These are phyloP conservation scores for Borovskyia barvae DNA, from an alignment of 208 protist species.

Conservation along the genomic window DNA sequence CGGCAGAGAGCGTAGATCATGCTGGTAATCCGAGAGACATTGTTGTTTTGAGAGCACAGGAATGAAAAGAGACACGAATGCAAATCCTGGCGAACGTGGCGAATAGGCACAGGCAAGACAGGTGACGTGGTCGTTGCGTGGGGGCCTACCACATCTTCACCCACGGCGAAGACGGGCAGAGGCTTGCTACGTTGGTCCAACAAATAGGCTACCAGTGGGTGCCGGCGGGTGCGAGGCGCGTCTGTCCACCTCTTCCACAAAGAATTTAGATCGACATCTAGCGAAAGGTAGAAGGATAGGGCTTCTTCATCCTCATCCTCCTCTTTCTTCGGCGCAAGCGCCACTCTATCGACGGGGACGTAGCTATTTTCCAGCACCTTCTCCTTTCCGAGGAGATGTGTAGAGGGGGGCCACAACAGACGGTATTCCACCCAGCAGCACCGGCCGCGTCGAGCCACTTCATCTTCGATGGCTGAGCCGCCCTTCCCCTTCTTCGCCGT, in stretches of 20 bases:
- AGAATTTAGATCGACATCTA: constrained; percentile 58
- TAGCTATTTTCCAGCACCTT: not conserved
- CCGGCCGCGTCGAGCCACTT: too few species aligned
- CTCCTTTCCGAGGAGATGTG: too few species aligned
- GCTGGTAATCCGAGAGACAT: constrained; percentile 63
- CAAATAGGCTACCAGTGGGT: constrained; percentile 55
- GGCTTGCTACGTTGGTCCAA: constrained; percentile 3
- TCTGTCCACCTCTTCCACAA: constrained; percentile 60
- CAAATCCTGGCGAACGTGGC: constrained; percentile 63
- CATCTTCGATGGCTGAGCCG: too few species aligned
- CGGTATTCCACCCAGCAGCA: constrained; percentile 16
- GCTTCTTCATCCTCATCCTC: constrained; percentile 30
- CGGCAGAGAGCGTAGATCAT: constrained; percentile 53
- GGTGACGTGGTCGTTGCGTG: too few species aligned
- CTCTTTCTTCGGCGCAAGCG: not conserved
- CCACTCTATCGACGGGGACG: not conserved
- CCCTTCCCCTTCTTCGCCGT: too few species aligned
- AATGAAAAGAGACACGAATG: constrained; percentile 77
- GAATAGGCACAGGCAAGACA: constrained; percentile 26
- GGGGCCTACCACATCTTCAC: not conserved
- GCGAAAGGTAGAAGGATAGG: constrained; percentile 51
- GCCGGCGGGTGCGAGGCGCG: constrained; percentile 37
- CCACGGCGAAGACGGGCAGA: not conserved
- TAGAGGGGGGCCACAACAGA: not conserved
- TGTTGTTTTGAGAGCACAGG: constrained; percentile 86